Conservation (phyloP, 768 basidiomycete species). For the Boletus rubescentipes region DNA sequence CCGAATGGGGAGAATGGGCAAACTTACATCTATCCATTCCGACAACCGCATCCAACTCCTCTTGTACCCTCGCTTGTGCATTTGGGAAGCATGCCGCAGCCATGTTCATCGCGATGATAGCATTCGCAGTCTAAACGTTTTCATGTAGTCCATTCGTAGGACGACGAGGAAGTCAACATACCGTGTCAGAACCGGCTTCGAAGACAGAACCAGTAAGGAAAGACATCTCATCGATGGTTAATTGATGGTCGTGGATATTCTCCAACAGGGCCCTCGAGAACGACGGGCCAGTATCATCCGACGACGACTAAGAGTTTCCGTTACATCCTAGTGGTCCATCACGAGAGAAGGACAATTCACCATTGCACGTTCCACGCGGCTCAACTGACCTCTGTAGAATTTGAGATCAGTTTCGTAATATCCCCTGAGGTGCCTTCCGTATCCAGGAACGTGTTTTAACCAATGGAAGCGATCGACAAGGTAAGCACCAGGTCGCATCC, state of each 20-base stretch:
- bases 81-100: conserved; percentile 56
- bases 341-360: conserved; percentile 22
- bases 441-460: conserved; percentile 53
- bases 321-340: background rate
- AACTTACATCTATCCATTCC: conserved; percentile 36
- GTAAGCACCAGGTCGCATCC: conserved; percentile 33
- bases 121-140: background rate
- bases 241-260: conserved; percentile 43
- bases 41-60: conserved; percentile 52
- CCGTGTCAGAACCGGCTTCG: conserved; percentile 61
- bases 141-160: background rate
- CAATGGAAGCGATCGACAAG: conserved; percentile 37
- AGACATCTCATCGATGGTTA: conserved; percentile 52
- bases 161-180: background rate
- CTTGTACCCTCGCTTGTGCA: conserved; percentile 47
- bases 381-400: conserved; percentile 51
- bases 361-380: conserved; percentile 43
- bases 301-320: conserved; percentile 7
- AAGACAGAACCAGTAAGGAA: conserved; percentile 62
- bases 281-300: conserved; percentile 21
- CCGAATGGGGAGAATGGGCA: background rate
- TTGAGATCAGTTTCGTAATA: conserved; percentile 51
- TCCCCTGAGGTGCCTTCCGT: conserved; percentile 49
- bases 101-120: conserved; percentile 43
- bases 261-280: conserved; percentile 58